Percentiles rank a stretch among this genome's conserved stretches.
These are phyloP conservation scores for Kwoniella shivajii DNA, from an alignment of 1,284 basidiomycete species.

Conservation along the genomic window DNA sequence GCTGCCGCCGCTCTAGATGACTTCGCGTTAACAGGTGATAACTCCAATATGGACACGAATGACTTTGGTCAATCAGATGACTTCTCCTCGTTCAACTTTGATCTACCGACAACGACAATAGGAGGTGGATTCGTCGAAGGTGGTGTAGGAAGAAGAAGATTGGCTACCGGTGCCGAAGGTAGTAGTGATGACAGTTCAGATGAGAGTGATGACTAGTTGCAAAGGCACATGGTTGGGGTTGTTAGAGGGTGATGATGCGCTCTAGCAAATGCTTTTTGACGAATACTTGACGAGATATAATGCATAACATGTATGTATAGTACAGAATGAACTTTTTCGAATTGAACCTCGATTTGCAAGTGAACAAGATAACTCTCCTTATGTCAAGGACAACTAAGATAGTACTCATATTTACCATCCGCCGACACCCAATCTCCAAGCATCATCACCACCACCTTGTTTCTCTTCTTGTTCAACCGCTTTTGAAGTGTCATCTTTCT, in stretches of 20 bases:
- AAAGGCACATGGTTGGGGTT: background rate
- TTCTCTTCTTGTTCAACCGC: background rate
- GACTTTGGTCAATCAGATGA: background rate
- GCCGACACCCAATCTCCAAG: slow-evolving; percentile 27
- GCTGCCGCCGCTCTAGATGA: slow-evolving; percentile 29
- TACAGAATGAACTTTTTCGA: too few relatives aligned
- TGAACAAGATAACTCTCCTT: too few relatives aligned
- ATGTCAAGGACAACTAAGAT: too few relatives aligned
- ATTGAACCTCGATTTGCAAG: too few relatives aligned
- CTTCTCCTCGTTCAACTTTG: slow-evolving; percentile 4
- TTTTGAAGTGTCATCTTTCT: background rate
- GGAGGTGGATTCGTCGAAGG: slow-evolving; percentile 31
- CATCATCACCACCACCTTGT: slow-evolving; percentile 1
- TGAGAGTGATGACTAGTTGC: slow-evolving; percentile 35
- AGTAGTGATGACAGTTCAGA: slow-evolving; percentile 32
- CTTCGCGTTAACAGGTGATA: slow-evolving; percentile 11
- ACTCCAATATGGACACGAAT: background rate
- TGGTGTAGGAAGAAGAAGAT: slow-evolving; percentile 41
- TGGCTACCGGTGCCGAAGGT: slow-evolving; percentile 34
- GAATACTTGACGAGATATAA: too few relatives aligned
- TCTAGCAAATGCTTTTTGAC: too few relatives aligned
- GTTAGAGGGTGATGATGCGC: background rate
- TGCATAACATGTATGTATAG: too few relatives aligned
- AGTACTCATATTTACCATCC: too few relatives aligned
- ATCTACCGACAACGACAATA: background rate